Evolutionary conservation across 805 yeast genomes (phyloP).

Genomic region (Metschnikowia vanudenii): DNA sequence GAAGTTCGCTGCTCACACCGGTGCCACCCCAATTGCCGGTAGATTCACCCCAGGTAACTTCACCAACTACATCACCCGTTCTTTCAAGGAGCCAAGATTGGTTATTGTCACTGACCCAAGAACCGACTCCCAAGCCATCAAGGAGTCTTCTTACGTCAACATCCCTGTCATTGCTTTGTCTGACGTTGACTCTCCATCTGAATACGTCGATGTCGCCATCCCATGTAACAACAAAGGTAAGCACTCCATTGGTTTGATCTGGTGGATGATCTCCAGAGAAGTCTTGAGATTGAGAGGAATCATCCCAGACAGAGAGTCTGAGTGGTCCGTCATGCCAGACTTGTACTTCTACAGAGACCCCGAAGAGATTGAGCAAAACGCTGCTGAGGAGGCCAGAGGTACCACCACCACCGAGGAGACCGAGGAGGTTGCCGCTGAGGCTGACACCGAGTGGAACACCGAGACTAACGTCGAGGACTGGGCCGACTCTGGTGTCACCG

Average conservation of each 20-base stretch:
- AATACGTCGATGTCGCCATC: slow-evolving; percentile 98
- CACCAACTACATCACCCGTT: slow-evolving; percentile 99
- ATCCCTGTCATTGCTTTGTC: slow-evolving; percentile 99
- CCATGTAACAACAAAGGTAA: slow-evolving; percentile 99
- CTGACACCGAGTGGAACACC: slow-evolving; percentile 53
- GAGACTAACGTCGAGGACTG: slow-evolving; percentile 65
- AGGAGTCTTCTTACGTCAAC: slow-evolving; percentile 99
- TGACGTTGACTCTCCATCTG: slow-evolving; percentile 97
- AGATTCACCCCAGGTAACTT: slow-evolving; percentile 99
- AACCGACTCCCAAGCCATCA: slow-evolving; percentile 99
- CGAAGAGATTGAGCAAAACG: slow-evolving; percentile 91
- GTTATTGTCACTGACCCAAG: slow-evolving; percentile 99
- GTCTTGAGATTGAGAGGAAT: slow-evolving; percentile 98
- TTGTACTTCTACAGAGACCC: slow-evolving; percentile 99
- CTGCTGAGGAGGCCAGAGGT: slow-evolving; percentile 52
- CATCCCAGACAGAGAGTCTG: slow-evolving; percentile 91
- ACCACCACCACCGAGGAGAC: slow-evolving; percentile 52
- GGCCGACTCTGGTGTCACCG: slow-evolving; percentile 55
- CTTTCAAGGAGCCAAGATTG: slow-evolving; percentile 99
- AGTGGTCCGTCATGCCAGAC: slow-evolving; percentile 99
- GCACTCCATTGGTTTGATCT: slow-evolving; percentile 98
- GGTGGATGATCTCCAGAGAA: slow-evolving; percentile 99
- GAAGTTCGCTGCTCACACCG: slow-evolving; percentile 99
- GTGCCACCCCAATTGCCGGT: slow-evolving; percentile 99
- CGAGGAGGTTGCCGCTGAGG: slow-evolving; percentile 63